These are phyloP conservation scores for Saccharomyces eubayanus DNA, from an alignment of 805 yeast species.

Conservation along the genomic window DNA sequence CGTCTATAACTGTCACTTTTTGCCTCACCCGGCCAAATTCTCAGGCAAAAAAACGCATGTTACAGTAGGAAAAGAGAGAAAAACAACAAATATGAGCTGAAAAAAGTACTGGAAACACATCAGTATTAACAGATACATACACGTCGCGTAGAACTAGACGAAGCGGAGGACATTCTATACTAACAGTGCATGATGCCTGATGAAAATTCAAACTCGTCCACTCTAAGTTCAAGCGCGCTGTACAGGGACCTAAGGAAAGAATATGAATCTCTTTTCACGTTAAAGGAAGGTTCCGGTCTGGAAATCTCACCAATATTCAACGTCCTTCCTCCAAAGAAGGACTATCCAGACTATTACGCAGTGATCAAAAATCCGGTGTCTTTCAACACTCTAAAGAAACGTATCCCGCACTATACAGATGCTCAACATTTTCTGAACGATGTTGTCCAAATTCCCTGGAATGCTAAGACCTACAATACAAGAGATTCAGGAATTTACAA, in stretches of 20 bases:
- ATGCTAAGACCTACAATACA: conserved; percentile 77
- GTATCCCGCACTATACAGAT: conserved; percentile 48
- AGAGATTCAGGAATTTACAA: conserved; percentile 57
- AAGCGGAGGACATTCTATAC: neutral
- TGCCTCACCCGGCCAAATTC: neutral
- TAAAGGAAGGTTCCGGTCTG: conserved; percentile 25
- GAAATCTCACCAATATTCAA: conserved; percentile 27
- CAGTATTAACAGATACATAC: neutral
- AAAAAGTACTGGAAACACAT: neutral
- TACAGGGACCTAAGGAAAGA: conserved; percentile 5
- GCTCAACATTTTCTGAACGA: conserved; percentile 69
- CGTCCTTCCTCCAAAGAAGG: conserved; percentile 56
- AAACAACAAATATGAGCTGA: neutral
- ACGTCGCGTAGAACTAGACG: neutral
- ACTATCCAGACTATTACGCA: conserved; percentile 68
- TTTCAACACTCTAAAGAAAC: conserved; percentile 58
- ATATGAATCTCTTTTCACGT: conserved; percentile 17
- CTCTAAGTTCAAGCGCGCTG: neutral
- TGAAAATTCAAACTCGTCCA: neutral
- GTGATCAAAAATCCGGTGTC: conserved; percentile 76
- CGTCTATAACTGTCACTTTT: neutral
- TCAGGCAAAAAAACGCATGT: neutral
- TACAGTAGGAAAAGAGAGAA: neutral
- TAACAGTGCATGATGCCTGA: neutral
- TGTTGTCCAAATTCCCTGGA: conserved; percentile 80